Percentiles rank a stretch among this genome's conserved stretches.
phyloP scores from a whole-genome alignment of 257 asterid genomes.

The Lithospermum erythrorhizon region DNA sequence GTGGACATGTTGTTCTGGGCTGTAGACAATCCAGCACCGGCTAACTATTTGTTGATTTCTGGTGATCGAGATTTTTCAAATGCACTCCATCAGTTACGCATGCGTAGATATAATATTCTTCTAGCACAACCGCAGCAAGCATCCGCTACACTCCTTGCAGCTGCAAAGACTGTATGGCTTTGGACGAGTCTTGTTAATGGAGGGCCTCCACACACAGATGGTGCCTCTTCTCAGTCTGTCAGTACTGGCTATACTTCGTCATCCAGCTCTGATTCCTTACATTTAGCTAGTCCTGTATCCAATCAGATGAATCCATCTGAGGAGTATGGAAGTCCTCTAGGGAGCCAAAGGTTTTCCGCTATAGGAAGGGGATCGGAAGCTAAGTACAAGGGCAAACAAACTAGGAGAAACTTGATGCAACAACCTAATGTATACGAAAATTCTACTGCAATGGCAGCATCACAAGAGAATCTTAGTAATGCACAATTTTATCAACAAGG shows the following conservation, averaged over 20 bases:
- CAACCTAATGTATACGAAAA: too few relatives aligned
- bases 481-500: slow-evolving; percentile 14
- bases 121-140: slow-evolving; percentile 80
- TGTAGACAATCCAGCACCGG: slow-evolving; percentile 95
- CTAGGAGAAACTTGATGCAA: too few relatives aligned
- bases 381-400: too few relatives aligned
- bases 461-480: too few relatives aligned
- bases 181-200: slow-evolving; percentile 80
- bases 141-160: slow-evolving; percentile 75
- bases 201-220: slow-evolving; percentile 65
- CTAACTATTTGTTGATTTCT: slow-evolving; percentile 69
- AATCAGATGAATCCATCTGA: slow-evolving; percentile 31
- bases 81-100: slow-evolving; percentile 81
- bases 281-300: slow-evolving; percentile 28
- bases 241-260: slow-evolving; percentile 32
- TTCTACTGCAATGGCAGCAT: too few relatives aligned
- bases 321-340: slow-evolving; percentile 20
- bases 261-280: slow-evolving; percentile 26
- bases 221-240: slow-evolving; percentile 42
- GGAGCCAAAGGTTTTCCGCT: too few relatives aligned
- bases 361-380: too few relatives aligned
- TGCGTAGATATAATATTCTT: slow-evolving; percentile 88
- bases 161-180: slow-evolving; percentile 90
- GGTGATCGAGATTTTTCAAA: slow-evolving; percentile 92
- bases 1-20: slow-evolving; percentile 98